Base-by-base conservation (phyloP, 192 early-diverging fungal species). In the Podochytrium sp. region DNA sequence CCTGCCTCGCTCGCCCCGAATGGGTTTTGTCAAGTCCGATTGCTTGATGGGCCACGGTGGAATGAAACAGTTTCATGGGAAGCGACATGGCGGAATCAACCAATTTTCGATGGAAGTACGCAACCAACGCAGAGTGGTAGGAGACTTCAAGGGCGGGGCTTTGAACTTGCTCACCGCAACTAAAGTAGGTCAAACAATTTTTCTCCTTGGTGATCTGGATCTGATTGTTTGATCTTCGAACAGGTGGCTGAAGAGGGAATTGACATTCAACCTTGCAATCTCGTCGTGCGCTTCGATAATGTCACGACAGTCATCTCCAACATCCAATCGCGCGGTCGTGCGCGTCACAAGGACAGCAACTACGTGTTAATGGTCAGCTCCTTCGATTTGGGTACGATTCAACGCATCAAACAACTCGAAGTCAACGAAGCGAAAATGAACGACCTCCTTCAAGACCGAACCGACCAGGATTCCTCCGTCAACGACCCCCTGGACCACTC, bases 231-330 rank as follows among this genome's bases (percentile, higher is more conserved):
- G 32, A 1, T n/a, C n/a, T 76, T 49, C 23, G 29, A 7, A 18
- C 57, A 83, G 81, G 95, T 98, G 12, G 96, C 94, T 12, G 96
- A 97, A 74, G 96, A 98, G 77, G 96, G 96, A 25, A 80, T 98
- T 1, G 96, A 98, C 76, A 94, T 98, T 51, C 92, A 93, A 74
- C 90, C 92, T 0, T 98, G 95, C 78, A 97, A 94, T 51, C 58
- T 94, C 52, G 93, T 96, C 7, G 84, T 96, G 23, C 84, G 90
- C 47, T 95, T 95, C 75, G 92, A 95, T 35, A 84, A 91, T 52
- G 83, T 20, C 91, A 92, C 0, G 77, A 90, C 2, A 90, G 90
- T 41, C 85, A 90, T 62, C 89, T 67, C 62, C 29, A 66, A 94
- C 58, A 96, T 96, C 10, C 96, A 96, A 77, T 95, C 94, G n/a